Evolutionary conservation across 192 early-diverging fungal genomes (phyloP).

Genomic region (Backusella australiensis): DNA sequence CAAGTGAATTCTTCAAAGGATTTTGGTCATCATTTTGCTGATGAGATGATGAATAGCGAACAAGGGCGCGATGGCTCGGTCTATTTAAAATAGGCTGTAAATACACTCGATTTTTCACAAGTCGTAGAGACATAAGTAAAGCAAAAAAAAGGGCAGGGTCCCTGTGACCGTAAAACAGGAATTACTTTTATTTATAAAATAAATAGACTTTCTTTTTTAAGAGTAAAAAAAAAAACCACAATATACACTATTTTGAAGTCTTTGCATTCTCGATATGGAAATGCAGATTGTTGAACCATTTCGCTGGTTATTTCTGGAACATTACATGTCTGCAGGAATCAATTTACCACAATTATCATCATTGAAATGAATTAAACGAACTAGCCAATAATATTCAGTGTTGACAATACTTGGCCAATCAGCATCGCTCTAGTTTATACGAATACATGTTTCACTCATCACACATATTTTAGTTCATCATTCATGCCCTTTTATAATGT

Average conservation of each 20-base stretch:
- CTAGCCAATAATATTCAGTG: background rate
- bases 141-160: background rate
- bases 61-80: background rate
- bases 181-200: background rate
- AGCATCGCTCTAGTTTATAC: background rate
- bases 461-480: background rate
- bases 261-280: background rate
- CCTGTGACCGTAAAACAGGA: slow-evolving; percentile 5
- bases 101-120: background rate
- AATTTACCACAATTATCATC: background rate
- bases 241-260: background rate
- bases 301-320: background rate
- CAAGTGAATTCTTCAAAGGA: background rate
- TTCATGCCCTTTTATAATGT: background rate
- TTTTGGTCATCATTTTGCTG: background rate
- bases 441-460: background rate
- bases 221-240: background rate
- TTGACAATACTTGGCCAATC: background rate
- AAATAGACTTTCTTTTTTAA: background rate
- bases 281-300: background rate
- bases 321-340: background rate
- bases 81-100: background rate
- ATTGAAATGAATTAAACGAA: background rate
- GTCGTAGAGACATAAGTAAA: background rate
- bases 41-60: background rate